Evolutionary conservation across 208 protist genomes (phyloP), one percentile per base, ranked within the genome.

Genomic region (Herpetomonas samuelpessoai): DNA sequence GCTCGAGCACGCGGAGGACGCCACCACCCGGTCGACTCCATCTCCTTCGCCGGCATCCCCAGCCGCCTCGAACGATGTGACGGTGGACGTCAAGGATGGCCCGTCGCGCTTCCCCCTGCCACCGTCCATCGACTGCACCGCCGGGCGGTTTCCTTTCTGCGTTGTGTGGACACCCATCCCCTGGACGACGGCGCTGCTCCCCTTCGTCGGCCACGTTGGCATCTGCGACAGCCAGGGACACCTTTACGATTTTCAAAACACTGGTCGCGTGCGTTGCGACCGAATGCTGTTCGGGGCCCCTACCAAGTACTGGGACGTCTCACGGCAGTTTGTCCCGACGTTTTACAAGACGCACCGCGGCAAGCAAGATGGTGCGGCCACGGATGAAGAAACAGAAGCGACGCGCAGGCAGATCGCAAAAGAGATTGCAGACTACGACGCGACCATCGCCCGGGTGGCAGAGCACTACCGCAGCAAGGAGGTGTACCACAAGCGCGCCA

Each of bases 91-190:
- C n/a, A n/a, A n/a, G n/a, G n/a, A n/a, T n/a, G n/a, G n/a, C n/a
- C n/a, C n/a, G n/a, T n/a, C 6, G 35, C 35, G 9, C 35, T 14
- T 41, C 24, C 74, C 65, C 39, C 66, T 86, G 0, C 80, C 78
- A 2, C 79, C 81, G 1, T 54, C 31, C 26, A 85, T 88, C 31
- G 82, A 94, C 67, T 30, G 64, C 6, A 62, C 46, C 16, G 59
- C 62, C 25, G 76, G 95, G 44, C 81, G 81, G 57, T 97, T 91
- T 71, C 95, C 95, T 0, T 97, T 90, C 72, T 96, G 91, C 58
- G 58, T 98, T 30, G 89, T 97, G 9, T 98, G 91, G 94, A 83
- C 87, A 2, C 75, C 92, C 4, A 89, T 98, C 55, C 94, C 94
- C 0, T 1, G 93, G n/a, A 67, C 97, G 18, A 88, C 85, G 38